These are phyloP conservation scores for Saposhnikovia divaricata DNA, from an alignment of 129 eudicot genomes.

Conservation along the genomic window DNA sequence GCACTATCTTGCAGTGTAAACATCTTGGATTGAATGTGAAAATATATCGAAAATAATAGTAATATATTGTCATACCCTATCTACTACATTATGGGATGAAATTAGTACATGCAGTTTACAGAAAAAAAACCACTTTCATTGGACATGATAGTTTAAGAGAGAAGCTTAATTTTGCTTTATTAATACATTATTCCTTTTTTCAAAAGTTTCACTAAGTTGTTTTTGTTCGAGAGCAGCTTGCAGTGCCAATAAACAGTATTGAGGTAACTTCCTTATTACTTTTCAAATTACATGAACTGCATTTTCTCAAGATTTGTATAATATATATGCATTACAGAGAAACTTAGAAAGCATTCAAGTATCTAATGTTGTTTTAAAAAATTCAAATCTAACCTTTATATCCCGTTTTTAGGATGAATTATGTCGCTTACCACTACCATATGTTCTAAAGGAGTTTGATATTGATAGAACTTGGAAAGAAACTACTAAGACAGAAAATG, in stretches of 20 bases:
- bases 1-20: too few species aligned
- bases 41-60: too few species aligned
- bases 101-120: not conserved
- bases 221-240: slow-evolving; percentile 56
- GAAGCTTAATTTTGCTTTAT: not conserved
- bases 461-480: slow-evolving; percentile 49
- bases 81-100: not conserved
- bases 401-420: slow-evolving; percentile 53
- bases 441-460: slow-evolving; percentile 56
- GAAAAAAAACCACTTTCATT: not conserved
- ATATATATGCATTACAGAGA: not conserved
- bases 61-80: not conserved
- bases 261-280: slow-evolving; percentile 41
- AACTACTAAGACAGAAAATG: slow-evolving; percentile 25
- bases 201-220: slow-evolving; percentile 47
- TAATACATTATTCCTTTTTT: slow-evolving; percentile 20
- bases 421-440: slow-evolving; percentile 61
- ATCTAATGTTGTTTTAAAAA: not conserved
- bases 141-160: not conserved
- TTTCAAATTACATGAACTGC: not conserved
- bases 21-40: not conserved
- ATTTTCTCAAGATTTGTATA: not conserved
- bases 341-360: not conserved
- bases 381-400: not conserved
- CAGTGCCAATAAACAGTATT: slow-evolving; percentile 38